phyloP scores from a whole-genome alignment of 2,329 filamentous ascomycete species.

The Fusarium verrucosum region DNA sequence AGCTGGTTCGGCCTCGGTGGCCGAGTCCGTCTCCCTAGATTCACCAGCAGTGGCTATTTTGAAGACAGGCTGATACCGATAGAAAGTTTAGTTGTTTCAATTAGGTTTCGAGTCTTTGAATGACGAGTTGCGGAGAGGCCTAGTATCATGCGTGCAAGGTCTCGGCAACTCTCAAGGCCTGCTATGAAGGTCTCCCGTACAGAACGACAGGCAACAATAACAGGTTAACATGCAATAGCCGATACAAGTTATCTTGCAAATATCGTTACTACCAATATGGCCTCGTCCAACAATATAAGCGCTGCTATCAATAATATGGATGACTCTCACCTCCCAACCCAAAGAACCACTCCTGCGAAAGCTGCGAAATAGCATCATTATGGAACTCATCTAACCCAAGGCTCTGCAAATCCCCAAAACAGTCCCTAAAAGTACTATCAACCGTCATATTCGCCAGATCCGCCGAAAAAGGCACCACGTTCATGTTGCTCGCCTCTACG shows the following conservation, averaged over 20 bases:
- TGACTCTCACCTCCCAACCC: constrained; percentile 26
- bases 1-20: constrained; percentile 29
- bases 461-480: constrained; percentile 8
- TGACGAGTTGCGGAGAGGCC: no score
- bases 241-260: no score
- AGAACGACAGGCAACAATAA: no score
- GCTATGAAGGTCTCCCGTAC: no score
- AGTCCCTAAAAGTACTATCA: constrained; percentile 52
- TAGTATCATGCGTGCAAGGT: no score
- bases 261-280: no score
- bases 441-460: constrained; percentile 45
- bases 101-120: neutral
- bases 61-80: neutral
- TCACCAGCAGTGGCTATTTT: no score
- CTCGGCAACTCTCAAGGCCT: no score
- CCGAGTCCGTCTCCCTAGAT: constrained; percentile 18
- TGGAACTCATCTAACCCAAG: constrained; percentile 38
- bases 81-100: rapidly evolving
- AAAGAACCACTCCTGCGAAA: constrained; percentile 39
- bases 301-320: constrained; percentile 19
- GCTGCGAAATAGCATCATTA: constrained; percentile 43
- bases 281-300: no score
- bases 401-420: constrained; percentile 47
- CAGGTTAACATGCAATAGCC: no score
- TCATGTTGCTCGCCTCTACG: constrained; percentile 38